Evolutionary conservation across 805 yeast species (phyloP).

Genomic region (Jamesozyma piceae): DNA sequence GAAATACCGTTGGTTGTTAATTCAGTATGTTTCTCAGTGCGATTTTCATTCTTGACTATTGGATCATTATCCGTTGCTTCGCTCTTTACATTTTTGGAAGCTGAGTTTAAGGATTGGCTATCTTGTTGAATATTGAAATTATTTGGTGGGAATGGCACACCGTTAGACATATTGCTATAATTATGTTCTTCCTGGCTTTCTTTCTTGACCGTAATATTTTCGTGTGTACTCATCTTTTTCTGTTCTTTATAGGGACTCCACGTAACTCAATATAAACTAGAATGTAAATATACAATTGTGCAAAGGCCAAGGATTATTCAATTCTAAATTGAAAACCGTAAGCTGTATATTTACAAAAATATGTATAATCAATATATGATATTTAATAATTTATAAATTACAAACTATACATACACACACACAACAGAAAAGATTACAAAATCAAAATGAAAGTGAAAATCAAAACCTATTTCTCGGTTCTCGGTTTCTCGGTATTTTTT

Average conservation of each 20-base stretch:
- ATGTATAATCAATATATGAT: too few species aligned
- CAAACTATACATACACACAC: too few species aligned
- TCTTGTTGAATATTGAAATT: background rate
- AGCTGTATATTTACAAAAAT: too few species aligned
- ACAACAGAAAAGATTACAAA: too few species aligned
- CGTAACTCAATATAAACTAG: background rate
- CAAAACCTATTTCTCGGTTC: too few species aligned
- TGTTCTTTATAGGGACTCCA: background rate
- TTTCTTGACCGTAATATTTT: background rate
- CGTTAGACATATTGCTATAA: background rate
- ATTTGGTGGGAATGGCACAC: constrained; percentile 7
- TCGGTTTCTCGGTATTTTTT: too few species aligned
- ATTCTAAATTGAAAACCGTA: too few species aligned
- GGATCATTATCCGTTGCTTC: background rate
- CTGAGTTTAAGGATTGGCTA: background rate
- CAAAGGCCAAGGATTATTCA: too few species aligned
- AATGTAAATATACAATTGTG: too few species aligned
- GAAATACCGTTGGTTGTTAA: background rate
- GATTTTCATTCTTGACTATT: background rate
- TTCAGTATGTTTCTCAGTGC: too few species aligned
- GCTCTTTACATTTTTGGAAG: background rate
- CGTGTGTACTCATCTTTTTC: background rate
- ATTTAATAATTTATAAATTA: too few species aligned
- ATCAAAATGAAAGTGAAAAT: too few species aligned
- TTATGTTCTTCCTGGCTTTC: background rate